These are phyloP conservation scores for Calamus simplicifolius DNA, from an alignment of 176 grass and related monocot species.

Conservation along the genomic window DNA sequence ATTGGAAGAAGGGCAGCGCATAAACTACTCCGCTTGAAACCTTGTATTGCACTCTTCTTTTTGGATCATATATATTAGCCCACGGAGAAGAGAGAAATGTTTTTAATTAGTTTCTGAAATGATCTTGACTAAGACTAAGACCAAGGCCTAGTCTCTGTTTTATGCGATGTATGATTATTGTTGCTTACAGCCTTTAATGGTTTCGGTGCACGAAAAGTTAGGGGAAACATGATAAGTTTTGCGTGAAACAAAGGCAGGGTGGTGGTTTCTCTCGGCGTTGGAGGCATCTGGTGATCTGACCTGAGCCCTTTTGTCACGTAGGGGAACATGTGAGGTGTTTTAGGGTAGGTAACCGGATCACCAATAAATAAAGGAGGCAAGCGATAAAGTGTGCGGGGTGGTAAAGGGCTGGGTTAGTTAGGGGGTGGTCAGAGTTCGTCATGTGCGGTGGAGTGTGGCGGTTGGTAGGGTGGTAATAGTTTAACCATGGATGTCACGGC, in stretches of 20 bases:
- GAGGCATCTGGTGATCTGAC: background rate
- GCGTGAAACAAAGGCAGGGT: constrained; percentile 7
- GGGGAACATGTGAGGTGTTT: constrained; percentile 5
- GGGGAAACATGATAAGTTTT: constrained; percentile 15
- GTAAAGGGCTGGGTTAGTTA: background rate
- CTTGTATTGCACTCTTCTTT: background rate
- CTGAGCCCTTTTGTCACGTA: background rate
- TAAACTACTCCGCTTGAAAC: background rate
- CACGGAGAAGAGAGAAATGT: background rate
- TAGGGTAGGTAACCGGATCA: background rate
- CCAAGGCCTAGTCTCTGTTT: background rate
- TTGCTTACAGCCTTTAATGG: background rate
- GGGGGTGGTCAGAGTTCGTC: background rate
- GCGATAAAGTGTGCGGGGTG: background rate
- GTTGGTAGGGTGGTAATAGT: background rate
- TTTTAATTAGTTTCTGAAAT: no score
- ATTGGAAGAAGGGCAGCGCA: background rate
- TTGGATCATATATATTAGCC: background rate
- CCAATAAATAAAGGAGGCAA: background rate
- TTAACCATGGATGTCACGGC: background rate
- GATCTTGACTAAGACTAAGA: no score
- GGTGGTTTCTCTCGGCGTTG: background rate
- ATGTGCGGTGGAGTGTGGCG: constrained; percentile 1
- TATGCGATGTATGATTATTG: background rate
- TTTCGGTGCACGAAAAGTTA: background rate